Evolutionary conservation across 2,329 filamentous ascomycete genomes (phyloP).

Genomic region (Sporothrix phasma): DNA sequence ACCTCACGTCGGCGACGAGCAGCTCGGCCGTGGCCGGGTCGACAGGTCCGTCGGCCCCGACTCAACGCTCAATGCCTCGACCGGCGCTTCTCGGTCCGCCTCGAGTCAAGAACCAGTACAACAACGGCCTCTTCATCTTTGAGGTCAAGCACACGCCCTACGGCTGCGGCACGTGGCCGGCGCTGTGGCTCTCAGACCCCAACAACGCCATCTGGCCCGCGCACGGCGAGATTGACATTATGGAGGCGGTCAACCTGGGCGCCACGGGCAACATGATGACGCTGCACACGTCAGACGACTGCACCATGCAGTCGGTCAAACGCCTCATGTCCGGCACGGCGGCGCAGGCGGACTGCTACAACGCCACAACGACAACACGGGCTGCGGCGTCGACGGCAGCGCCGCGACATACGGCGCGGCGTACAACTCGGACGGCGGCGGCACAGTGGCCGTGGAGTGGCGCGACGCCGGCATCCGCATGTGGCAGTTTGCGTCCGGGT

Average conservation of each 20-base stretch:
- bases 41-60: conserved; percentile 46
- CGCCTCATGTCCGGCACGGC: conserved; percentile 42
- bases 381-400: conserved; percentile 43
- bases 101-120: conserved; percentile 50
- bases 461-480: conserved; percentile 50
- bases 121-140: conserved; percentile 57
- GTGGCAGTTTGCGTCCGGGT: conserved; percentile 47
- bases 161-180: conserved; percentile 55
- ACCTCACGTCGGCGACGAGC: conserved; percentile 51
- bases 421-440: conserved; percentile 46
- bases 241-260: conserved; percentile 34
- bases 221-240: conserved; percentile 37
- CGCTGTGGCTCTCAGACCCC: conserved; percentile 58
- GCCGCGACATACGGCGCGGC: conserved; percentile 37
- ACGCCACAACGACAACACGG: conserved; percentile 37
- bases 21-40: conserved; percentile 47
- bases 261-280: conserved; percentile 48
- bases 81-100: conserved; percentile 54
- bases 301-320: conserved; percentile 42
- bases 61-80: conserved; percentile 40
- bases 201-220: conserved; percentile 34
- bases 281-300: conserved; percentile 45
- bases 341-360: conserved; percentile 39
- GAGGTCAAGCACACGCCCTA: conserved; percentile 54
- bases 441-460: conserved; percentile 52